Percentiles rank a stretch among this genome's conserved stretches.
These are phyloP conservation scores for Microthlaspi erraticum DNA, from an alignment of 345 rosid genomes.

Conservation along the genomic window DNA sequence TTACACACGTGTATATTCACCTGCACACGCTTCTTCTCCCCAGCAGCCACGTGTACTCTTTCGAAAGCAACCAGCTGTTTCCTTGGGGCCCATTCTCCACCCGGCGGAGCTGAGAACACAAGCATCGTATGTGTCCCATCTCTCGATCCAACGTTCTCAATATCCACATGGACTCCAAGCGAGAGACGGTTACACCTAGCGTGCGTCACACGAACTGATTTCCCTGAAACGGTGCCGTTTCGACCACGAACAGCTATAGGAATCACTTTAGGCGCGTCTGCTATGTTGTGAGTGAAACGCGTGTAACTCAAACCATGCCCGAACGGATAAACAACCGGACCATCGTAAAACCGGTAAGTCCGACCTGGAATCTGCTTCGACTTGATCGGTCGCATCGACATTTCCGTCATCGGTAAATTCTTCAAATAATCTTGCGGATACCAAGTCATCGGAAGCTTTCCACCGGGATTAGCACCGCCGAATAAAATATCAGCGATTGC, in stretches of 20 bases:
- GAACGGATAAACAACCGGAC: slow-evolving; percentile 78
- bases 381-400: slow-evolving; percentile 74
- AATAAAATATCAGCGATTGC: slow-evolving; percentile 86
- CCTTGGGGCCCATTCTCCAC: slow-evolving; percentile 67
- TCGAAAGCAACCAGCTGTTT: slow-evolving; percentile 78
- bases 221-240: slow-evolving; percentile 54
- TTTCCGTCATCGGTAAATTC: slow-evolving; percentile 81
- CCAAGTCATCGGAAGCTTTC: slow-evolving; percentile 93
- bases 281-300: slow-evolving; percentile 58
- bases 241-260: slow-evolving; percentile 57
- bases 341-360: slow-evolving; percentile 83
- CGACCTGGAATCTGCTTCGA: slow-evolving; percentile 75
- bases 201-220: slow-evolving; percentile 74
- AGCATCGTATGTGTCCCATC: slow-evolving; percentile 74
- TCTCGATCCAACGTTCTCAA: slow-evolving; percentile 63
- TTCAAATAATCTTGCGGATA: slow-evolving; percentile 73
- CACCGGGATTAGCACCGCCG: slow-evolving; percentile 81
- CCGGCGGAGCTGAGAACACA: slow-evolving; percentile 72
- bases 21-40: slow-evolving; percentile 53
- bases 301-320: slow-evolving; percentile 92
- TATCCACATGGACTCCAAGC: slow-evolving; percentile 65
- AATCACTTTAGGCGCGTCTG: slow-evolving; percentile 58
- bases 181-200: slow-evolving; percentile 62
- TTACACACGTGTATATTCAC: slow-evolving; percentile 85
- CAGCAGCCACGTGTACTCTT: slow-evolving; percentile 64